A percentile compares a stretch with the other conserved stretches of the same genome.
These are phyloP conservation scores for Naganishia kalamii DNA, from an alignment of 768 basidiomycete genomes.

Conservation along the genomic window DNA sequence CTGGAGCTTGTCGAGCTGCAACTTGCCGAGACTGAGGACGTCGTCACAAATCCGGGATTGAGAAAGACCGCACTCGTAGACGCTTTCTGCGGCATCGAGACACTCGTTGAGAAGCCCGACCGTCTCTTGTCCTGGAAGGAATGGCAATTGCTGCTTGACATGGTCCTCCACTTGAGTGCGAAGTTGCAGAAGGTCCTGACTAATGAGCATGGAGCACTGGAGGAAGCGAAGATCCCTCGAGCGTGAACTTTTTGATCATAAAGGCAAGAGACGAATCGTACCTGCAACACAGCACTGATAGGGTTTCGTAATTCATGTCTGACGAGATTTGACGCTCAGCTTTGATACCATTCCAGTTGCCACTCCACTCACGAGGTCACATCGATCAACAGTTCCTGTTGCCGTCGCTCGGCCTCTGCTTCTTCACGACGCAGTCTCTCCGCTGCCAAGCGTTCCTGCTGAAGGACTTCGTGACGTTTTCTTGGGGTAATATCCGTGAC, in stretches of 20 bases:
- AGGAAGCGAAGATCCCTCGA: background rate
- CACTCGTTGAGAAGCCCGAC: constrained; percentile 31
- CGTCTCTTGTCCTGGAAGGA: constrained; percentile 24
- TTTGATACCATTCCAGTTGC: background rate
- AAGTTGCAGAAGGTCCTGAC: constrained; percentile 24
- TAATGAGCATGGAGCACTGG: constrained; percentile 41
- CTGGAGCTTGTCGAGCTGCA: constrained; percentile 42
- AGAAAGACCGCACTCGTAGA: constrained; percentile 31
- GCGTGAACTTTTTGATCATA: background rate
- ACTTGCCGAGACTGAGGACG: constrained; percentile 36
- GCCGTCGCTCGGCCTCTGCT: constrained; percentile 41
- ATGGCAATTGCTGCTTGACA: background rate
- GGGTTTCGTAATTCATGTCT: constrained; percentile 46
- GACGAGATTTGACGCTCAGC: background rate
- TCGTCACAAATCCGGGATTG: constrained; percentile 45
- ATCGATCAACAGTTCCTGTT: constrained; percentile 47
- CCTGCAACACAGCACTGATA: constrained; percentile 45
- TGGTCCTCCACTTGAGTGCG: constrained; percentile 10
- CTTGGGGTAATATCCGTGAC: constrained; percentile 32
- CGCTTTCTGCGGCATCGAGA: constrained; percentile 20
- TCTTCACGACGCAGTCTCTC: constrained; percentile 32
- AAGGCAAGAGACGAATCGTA: background rate
- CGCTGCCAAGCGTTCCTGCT: constrained; percentile 31
- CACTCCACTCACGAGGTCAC: constrained; percentile 28
- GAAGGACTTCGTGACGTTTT: constrained; percentile 31